Evolutionary conservation across 768 basidiomycete genomes (phyloP), one percentile per base, ranked within the genome.

Genomic region (Hypholoma fasciculare): DNA sequence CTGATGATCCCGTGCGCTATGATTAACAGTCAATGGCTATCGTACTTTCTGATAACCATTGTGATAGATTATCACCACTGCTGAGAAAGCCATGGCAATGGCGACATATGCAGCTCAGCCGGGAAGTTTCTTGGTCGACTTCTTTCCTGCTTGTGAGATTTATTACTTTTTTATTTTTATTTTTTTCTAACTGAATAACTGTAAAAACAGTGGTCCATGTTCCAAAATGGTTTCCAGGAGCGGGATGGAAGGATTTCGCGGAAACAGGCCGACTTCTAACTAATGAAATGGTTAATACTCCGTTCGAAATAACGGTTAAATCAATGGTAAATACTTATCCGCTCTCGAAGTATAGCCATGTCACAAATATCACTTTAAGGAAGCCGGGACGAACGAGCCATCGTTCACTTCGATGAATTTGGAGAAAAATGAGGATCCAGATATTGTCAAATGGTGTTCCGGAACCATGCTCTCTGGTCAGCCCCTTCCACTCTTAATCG

Each of bases 171-270:
- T 6, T 12, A 1, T 54, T 37, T 17, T n/a, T n/a, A n/a, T n/a
- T n/a, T n/a, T n/a, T 8, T 39, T 27, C 17, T 1, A 13, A 26
- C 12, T 49, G 36, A 16, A 4, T 48, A 23, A 62, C 49, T 58
- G 51, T 48, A 23, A 27, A 16, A 38, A 53, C 39, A 63, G 61
- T 73, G 38, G 62, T 61, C 30, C 61, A 72, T 36, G 56, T 75
- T 2, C 74, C 74, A 0, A 44, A 53, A 16, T 82, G 80, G 79
- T 47, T 81, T 7, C 81, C 81, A 16, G 81, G 81, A 0, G 74
- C 76, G 5, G 73, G 71, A 11, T 82, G 79, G 62, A 69, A 79
- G 59, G 71, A 66, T 38, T 70, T 69, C 46, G 79, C 79, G 1
- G 64, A 68, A 27, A 36, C 65, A 26, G 73, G 76, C 62, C 65